These are phyloP conservation scores for Alternaria brassicae DNA, from an alignment of 2,329 filamentous ascomycete species.

Conservation along the genomic window DNA sequence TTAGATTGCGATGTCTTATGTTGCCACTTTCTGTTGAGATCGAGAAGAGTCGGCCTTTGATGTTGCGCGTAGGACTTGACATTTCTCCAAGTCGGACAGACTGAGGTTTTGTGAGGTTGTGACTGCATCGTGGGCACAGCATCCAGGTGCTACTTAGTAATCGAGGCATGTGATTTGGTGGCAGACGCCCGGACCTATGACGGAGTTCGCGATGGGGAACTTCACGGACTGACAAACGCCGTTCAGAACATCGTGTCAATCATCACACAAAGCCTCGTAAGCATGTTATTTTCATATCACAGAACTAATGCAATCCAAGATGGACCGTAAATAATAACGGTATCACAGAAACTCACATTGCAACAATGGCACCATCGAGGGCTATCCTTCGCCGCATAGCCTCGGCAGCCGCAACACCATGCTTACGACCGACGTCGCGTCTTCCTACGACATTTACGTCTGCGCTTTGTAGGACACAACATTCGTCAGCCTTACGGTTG, in stretches of 20 bases:
- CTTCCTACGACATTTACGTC: conserved; percentile 26
- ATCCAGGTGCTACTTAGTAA: conserved; percentile 15
- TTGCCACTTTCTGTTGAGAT: conserved; percentile 33
- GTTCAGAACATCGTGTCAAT: conserved; percentile 17
- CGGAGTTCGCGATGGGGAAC: conserved; percentile 28
- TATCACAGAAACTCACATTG: conserved; percentile 4
- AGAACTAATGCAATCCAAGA: conserved; percentile 13
- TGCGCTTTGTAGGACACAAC: conserved; percentile 11
- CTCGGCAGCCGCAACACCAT: conserved; percentile 24
- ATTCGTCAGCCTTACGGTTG: conserved; percentile 12
- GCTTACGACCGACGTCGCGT: conserved; percentile 29
- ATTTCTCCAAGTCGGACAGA: conserved; percentile 7
- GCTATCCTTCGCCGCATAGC: conserved; percentile 34
- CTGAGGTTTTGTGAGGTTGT: conserved; percentile 6
- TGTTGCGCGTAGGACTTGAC: not conserved
- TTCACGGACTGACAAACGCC: conserved; percentile 21
- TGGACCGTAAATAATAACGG: conserved; percentile 13
- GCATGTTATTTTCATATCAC: conserved; percentile 4
- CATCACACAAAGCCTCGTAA: conserved; percentile 14
- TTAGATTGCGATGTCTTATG: conserved; percentile 9
- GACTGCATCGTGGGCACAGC: not conserved
- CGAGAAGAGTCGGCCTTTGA: not conserved
- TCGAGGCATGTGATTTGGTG: conserved; percentile 41
- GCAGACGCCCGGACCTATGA: conserved; percentile 40
- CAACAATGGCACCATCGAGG: conserved; percentile 47